Percentiles rank a stretch among this genome's conserved stretches.
Evolutionary conservation across 345 rosid genomes (phyloP).

Genomic region (Eucalyptus leucophloia): DNA sequence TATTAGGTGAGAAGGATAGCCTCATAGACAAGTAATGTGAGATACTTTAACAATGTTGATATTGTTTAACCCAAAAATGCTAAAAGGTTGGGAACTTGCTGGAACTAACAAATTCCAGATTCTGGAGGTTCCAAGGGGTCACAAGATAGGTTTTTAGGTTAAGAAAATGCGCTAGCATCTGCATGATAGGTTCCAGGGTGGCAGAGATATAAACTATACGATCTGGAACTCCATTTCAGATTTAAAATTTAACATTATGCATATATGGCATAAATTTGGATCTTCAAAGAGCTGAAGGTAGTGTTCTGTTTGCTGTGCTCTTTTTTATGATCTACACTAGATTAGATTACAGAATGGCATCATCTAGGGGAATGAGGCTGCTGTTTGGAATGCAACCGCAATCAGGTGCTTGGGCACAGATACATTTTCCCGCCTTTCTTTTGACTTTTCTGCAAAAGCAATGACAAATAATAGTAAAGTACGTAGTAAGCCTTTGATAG

Average conservation of each 20-base stretch:
- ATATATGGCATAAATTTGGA: neutral
- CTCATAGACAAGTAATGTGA: neutral
- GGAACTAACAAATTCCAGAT: neutral
- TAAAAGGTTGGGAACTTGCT: neutral
- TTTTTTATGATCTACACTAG: neutral
- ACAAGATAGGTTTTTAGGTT: neutral
- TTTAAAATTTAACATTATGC: neutral
- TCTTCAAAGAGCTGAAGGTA: neutral
- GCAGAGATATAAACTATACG: neutral
- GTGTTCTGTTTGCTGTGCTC: neutral
- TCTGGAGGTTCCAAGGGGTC: neutral
- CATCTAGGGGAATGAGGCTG: neutral
- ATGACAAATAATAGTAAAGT: neutral
- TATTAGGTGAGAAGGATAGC: neutral
- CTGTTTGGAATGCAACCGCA: neutral
- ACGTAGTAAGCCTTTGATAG: neutral
- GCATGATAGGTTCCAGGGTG: neutral
- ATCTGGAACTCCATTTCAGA: neutral
- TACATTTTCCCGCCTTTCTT: neutral
- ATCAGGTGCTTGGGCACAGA: neutral
- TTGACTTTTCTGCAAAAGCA: neutral
- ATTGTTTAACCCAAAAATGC: neutral
- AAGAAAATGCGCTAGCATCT: neutral
- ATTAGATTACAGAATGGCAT: neutral
- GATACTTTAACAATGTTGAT: neutral